Evolutionary conservation across 176 grass and related monocot genomes (phyloP).

Genomic region (Microstegium vimineum): DNA sequence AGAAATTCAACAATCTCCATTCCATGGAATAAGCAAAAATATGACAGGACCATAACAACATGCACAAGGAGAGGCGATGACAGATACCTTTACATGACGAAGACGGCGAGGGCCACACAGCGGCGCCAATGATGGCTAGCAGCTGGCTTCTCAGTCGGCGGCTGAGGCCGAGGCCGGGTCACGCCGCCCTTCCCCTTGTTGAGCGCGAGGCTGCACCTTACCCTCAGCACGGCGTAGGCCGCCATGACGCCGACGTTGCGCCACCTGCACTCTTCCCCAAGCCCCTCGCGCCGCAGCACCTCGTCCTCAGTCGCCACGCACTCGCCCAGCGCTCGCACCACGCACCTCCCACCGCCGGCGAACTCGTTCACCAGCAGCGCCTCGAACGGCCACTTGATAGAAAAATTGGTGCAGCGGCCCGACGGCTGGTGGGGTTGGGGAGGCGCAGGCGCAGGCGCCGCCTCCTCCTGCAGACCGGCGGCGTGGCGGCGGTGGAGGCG

Average conservation of each 20-base stretch:
- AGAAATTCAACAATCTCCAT: too few species aligned
- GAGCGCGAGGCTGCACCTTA: constrained; percentile 9
- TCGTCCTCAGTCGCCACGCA: constrained; percentile 6
- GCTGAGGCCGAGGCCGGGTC: not conserved
- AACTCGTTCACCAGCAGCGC: constrained; percentile 30
- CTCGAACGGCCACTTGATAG: constrained; percentile 29
- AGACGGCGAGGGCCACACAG: not conserved
- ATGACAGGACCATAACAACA: too few species aligned
- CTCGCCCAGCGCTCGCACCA: not conserved
- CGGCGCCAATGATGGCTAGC: not conserved
- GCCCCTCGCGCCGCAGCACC: constrained; percentile 17
- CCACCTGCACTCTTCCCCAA: constrained; percentile 22
- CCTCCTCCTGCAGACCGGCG: not conserved
- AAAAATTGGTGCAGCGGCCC: not conserved
- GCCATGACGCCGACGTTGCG: constrained; percentile 16
- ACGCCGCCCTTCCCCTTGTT: not conserved
- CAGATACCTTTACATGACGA: too few species aligned
- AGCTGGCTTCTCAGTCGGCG: not conserved
- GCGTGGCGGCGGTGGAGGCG: too few species aligned
- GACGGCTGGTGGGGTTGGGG: not conserved
- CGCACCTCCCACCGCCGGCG: constrained; percentile 8
- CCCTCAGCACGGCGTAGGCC: not conserved
- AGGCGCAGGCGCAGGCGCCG: not conserved
- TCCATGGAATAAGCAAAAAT: too few species aligned
- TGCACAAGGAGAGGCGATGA: too few species aligned